Evolutionary conservation across 768 basidiomycete genomes (phyloP).

Genomic region (Trametes cinnabarina): DNA sequence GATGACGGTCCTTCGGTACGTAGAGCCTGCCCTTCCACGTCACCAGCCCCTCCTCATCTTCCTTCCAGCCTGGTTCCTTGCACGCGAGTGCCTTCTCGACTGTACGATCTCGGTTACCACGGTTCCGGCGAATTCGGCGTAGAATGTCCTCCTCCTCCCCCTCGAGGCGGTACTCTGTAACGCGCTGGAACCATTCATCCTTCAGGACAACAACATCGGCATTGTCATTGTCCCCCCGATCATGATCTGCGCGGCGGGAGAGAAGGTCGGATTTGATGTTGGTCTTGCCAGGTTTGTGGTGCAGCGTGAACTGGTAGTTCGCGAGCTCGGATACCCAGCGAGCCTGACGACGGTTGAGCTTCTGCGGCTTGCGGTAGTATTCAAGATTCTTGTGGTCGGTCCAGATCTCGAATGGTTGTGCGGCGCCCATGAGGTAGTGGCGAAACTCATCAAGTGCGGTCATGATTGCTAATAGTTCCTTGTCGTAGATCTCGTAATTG

Average conservation of each 20-base stretch:
- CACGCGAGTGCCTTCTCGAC: not conserved
- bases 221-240: not conserved
- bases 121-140: not conserved
- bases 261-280: constrained; percentile 6
- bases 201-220: not conserved
- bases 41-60: constrained; percentile 29
- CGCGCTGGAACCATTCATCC: not conserved
- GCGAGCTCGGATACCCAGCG: constrained; percentile 28
- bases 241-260: not conserved
- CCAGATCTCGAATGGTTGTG: constrained; percentile 18
- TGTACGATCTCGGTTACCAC: not conserved
- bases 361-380: constrained; percentile 26
- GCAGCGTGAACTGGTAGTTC: constrained; percentile 18
- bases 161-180: not conserved
- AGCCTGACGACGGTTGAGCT: constrained; percentile 31
- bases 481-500: constrained; percentile 40
- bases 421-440: constrained; percentile 23
- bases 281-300: constrained; percentile 6
- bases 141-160: not conserved
- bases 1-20: not conserved
- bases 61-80: constrained; percentile 23
- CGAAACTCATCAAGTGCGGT: constrained; percentile 32
- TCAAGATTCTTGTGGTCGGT: constrained; percentile 29
- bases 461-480: constrained; percentile 44
- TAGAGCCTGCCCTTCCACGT: not conserved